Base-by-base conservation (phyloP, 2,329 filamentous ascomycete genomes). In the Aspergillus tamarii region DNA sequence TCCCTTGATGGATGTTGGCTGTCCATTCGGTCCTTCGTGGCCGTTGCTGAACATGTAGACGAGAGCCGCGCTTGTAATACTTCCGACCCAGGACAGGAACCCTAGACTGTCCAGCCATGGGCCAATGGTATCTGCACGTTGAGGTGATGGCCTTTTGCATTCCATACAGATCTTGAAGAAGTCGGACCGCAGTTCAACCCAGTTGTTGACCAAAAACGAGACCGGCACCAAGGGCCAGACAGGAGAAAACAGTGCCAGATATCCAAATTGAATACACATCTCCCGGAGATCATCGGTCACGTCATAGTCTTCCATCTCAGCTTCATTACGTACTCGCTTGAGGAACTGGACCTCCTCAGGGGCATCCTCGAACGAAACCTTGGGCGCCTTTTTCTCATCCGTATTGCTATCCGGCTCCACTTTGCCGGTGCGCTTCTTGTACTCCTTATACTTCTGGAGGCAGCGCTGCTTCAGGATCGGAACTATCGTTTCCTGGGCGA, bases 131-230 rank as follows among this genome's bases (percentile, higher is more conserved):
- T 99, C 95, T 2, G 92, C 89, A 61, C 95, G 88, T 85, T 91
- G 92, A 1, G 95, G 95, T 41, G 91, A 93, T 0, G 95, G 95
- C 4, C 95, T 88, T 71, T 94, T 91, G 84, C 92, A 94, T 77
- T 94, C 91, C 64, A 93, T 85, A 68, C 94, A 94, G 73, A 99
- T 98, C 79, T 99, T 99, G 80, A 97, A 87, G 3, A 95, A 94
- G 75, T 99, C 95, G 1, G 92, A 93, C 43, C 95, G 91, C 52
- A 98, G 87, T 76, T 99, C 95, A 62, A 99, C 82, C 93, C 94
- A 98, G 80, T 99, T 96, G 80, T 98, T 99, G 80, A 96, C 83
- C 28, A 98, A 82, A 82, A 98, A 99, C 1, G 91, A 95, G 62
- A 93, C 85, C 1, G 91, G 91, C 0, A 94, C 94, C 26, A 98